Evolutionary conservation across 352 stramenopile genomes (phyloP), one percentile per base, ranked within the genome.

Genomic region (Blastocystis sp.): DNA sequence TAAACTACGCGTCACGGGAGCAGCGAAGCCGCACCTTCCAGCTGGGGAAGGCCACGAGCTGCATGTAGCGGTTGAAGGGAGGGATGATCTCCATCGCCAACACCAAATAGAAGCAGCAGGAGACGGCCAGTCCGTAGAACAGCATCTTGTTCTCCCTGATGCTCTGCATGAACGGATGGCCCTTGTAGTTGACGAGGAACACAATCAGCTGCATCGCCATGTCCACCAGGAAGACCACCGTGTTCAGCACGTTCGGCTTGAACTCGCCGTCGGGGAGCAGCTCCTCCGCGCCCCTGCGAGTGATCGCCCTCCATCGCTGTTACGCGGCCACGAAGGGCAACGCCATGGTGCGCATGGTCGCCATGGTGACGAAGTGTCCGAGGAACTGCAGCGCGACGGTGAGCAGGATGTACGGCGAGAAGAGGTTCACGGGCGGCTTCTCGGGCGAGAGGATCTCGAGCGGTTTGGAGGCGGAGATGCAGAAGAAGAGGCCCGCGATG

Each of bases 151-250:
- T 98, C 70, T 98, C 94, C 43, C 91, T 94, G 90, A 99, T 94
- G 82, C 93, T 95, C 92, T 98, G 96, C 94, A 98, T 98, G 92
- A 98, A 99, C 61, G 97, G 97, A 76, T 95, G 93, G 21, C 97
- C 97, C 91, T 95, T 94, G 93, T 99, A 99, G 92, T 99, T 99
- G 21, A 98, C 95, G 0, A 94, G 92, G 89, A 98, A 99, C n/a
- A 98, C 97, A 90, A 97, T 99, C n/a, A 98, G 89, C 68, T 94
- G 93, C 69, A 94, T 91, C 74, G 98, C 91, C 52, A 94, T 92
- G 87, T 94, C 98, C 57, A 99, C 91, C 19, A 99, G 90, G 92
- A 98, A 99, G 66, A 98, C 97, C 38, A 97, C 95, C 0, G 95
- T 98, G 90, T 98, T 99, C 90, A 99, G 95, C 1, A 97, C 93